Evolutionary conservation across 2,329 filamentous ascomycete genomes (phyloP).

Genomic region (Alternaria metachromatica): DNA sequence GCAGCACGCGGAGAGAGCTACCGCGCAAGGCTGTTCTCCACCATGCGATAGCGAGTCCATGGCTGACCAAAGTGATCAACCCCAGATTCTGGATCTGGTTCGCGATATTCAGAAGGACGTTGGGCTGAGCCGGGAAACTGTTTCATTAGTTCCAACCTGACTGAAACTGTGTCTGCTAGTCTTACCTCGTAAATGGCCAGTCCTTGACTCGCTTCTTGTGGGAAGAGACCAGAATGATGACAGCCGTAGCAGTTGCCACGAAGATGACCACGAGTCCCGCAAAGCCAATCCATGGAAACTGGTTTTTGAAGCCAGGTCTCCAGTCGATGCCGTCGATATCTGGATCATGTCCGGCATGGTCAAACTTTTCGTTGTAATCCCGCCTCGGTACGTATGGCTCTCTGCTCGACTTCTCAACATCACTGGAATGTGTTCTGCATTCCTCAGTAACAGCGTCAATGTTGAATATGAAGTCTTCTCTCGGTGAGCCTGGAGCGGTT

Average conservation of each 20-base stretch:
- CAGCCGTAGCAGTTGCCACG: constrained; percentile 26
- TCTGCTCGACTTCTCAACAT: background rate
- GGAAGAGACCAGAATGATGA: constrained; percentile 14
- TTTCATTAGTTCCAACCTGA: background rate
- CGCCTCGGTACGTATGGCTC: background rate
- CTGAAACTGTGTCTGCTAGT: background rate
- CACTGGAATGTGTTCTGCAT: background rate
- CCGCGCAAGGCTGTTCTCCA: constrained; percentile 32
- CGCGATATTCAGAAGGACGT: constrained; percentile 34
- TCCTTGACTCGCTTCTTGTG: background rate
- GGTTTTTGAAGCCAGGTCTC: constrained; percentile 29
- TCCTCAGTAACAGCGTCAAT: constrained; percentile 6
- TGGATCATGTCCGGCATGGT: constrained; percentile 1
- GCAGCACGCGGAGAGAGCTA: constrained; percentile 25
- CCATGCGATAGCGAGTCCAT: constrained; percentile 35
- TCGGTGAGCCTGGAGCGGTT: background rate
- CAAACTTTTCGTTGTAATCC: background rate
- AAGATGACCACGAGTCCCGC: constrained; percentile 24
- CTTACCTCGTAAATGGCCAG: background rate
- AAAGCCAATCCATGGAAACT: constrained; percentile 33
- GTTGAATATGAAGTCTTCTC: constrained; percentile 9
- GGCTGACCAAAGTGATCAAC: constrained; percentile 28
- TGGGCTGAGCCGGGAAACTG: constrained; percentile 26
- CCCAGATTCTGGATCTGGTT: constrained; percentile 35
- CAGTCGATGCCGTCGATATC: constrained; percentile 29